Evolutionary conservation across 805 yeast species (phyloP).

Genomic region (Starmerella davenportii): DNA sequence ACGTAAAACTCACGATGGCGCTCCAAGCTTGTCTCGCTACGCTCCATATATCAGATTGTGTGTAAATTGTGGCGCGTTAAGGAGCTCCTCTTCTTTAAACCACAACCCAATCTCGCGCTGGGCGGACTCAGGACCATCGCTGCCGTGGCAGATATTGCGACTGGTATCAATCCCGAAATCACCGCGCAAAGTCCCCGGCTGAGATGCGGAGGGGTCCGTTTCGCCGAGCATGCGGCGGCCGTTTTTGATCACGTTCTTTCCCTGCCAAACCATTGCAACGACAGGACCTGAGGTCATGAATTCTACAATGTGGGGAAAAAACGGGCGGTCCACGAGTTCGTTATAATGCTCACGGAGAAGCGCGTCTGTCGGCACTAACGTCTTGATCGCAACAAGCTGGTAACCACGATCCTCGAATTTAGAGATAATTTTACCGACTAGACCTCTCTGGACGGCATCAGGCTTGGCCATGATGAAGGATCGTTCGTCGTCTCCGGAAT

Average conservation of each 20-base stretch:
- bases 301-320: slow-evolving; percentile 89
- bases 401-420: slow-evolving; percentile 96
- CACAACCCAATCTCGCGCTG: slow-evolving; percentile 87
- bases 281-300: slow-evolving; percentile 99
- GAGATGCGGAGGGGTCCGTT: slow-evolving; percentile 91
- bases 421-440: slow-evolving; percentile 69
- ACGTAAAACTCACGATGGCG: no score
- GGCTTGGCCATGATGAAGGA: slow-evolving; percentile 36
- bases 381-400: slow-evolving; percentile 92
- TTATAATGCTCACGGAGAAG: slow-evolving; percentile 86
- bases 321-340: slow-evolving; percentile 89
- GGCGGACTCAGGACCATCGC: slow-evolving; percentile 97
- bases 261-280: slow-evolving; percentile 99
- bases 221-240: slow-evolving; percentile 98
- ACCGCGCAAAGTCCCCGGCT: slow-evolving; percentile 99
- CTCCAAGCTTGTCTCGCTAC: no score
- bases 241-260: slow-evolving; percentile 97
- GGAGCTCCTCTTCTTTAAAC: slow-evolving; percentile 96
- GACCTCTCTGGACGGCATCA: slow-evolving; percentile 99
- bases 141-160: slow-evolving; percentile 98
- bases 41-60: slow-evolving; percentile 79
- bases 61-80: slow-evolving; percentile 73
- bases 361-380: slow-evolving; percentile 69
- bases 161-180: slow-evolving; percentile 98
- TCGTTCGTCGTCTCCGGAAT: slow-evolving; percentile 19